Evolutionary conservation across 495 filamentous ascomycete genomes (phyloP), one percentile per base, ranked within the genome.

Genomic region (Evernia prunastri): DNA sequence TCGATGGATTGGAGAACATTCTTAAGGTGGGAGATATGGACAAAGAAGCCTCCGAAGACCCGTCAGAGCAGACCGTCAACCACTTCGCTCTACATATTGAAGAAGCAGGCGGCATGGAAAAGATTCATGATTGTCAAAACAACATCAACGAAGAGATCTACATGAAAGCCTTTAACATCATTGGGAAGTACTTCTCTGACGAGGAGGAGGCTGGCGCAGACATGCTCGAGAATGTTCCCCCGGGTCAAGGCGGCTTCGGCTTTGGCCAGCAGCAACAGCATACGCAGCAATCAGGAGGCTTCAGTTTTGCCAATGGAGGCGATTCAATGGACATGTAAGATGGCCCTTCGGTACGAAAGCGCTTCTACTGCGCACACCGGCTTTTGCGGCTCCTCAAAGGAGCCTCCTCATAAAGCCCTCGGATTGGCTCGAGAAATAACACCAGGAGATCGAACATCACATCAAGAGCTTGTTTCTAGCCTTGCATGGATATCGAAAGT

Each of bases 81-180:
- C 89, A 91, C 61, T 99, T 93, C 74, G 95, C 95, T 37, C 83
- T 99, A 67, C 96, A 94, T 80, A 99, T 99, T 69, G 95, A 99
- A 79, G 95, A 99, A 74, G 94, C 92, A 63, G 91, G 90, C 68
- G 95, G 95, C 68, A 99, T 99, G 95, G 92, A 97, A 81, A 97
- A 97, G 87, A 97, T 99, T 71, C 95, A 99, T 76, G 92, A 97
- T 69, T 96, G 94, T 85, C 95, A 99, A 81, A 96, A 93, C 78
- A 99, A 99, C 70, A 93, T 95, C 78, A 99, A 99, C 79, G 95
- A 97, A 78, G 95, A 99, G 79, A 99, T 99, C 70, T 99, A 99
- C 83, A 97, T 99, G 94, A 99, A 99, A 86, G 96, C 95, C 0
- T 99, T 96, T 82, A 97, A 94, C 81, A 97, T 99, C 78, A 99